These are phyloP conservation scores for Mucor lusitanicus DNA, from an alignment of 371 early-diverging fungal species.

Conservation along the genomic window DNA sequence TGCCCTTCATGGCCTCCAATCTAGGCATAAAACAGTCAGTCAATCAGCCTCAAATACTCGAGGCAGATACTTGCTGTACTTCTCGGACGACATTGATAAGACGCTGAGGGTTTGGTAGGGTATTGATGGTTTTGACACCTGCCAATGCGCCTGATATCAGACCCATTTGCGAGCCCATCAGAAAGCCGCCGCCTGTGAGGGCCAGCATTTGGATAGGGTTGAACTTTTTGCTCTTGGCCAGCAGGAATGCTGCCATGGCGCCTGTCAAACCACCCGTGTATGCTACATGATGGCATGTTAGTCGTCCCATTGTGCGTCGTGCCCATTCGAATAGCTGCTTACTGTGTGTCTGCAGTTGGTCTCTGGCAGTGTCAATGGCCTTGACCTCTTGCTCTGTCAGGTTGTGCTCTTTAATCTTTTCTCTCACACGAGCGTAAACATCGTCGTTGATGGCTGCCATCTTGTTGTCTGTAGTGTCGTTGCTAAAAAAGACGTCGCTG, in stretches of 20 bases:
- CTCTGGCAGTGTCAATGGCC: slow-evolving; percentile 44
- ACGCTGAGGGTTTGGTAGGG: slow-evolving; percentile 43
- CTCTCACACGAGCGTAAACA: slow-evolving; percentile 38
- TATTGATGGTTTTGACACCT: slow-evolving; percentile 43
- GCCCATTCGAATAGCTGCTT: background rate
- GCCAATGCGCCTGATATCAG: slow-evolving; percentile 45
- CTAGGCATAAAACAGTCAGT: background rate
- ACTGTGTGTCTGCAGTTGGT: slow-evolving; percentile 40
- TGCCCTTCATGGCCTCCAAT: slow-evolving; percentile 21
- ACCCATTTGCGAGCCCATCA: slow-evolving; percentile 53
- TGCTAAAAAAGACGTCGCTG: background rate
- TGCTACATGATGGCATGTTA: slow-evolving; percentile 23
- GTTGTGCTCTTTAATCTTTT: slow-evolving; percentile 44
- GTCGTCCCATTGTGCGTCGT: background rate
- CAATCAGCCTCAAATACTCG: background rate
- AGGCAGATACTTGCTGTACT: slow-evolving; percentile 38
- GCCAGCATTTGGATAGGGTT: slow-evolving; percentile 35
- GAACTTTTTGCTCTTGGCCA: slow-evolving; percentile 37
- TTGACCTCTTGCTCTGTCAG: slow-evolving; percentile 46
- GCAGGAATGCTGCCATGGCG: slow-evolving; percentile 29
- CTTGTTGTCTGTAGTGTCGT: background rate
- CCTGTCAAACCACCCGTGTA: slow-evolving; percentile 42
- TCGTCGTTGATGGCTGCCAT: slow-evolving; percentile 37
- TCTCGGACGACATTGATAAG: slow-evolving; percentile 40
- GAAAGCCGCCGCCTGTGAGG: slow-evolving; percentile 43